phyloP scores from a whole-genome alignment of 805 yeast species.

The Cyberlindnera xishuangbannaensis region DNA sequence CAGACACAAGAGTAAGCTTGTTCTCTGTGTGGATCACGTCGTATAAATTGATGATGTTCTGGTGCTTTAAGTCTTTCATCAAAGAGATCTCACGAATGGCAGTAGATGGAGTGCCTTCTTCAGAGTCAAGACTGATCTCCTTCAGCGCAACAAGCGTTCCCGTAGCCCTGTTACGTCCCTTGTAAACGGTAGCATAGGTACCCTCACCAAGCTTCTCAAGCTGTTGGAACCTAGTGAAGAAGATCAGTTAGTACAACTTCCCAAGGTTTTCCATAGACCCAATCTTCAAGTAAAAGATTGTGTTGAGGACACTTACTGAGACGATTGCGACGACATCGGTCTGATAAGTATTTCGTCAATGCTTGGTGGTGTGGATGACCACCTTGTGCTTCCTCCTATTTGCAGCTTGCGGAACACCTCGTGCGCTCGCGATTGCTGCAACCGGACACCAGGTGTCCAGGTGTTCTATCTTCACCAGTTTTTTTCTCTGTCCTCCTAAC shows the following conservation, averaged over 20 bases:
- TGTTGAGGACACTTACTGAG: constrained; percentile 21
- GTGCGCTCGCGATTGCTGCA: too few species aligned
- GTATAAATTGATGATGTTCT: constrained; percentile 84
- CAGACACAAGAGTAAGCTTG: constrained; percentile 89
- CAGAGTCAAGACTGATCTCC: constrained; percentile 91
- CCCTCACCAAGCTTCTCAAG: constrained; percentile 91
- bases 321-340: constrained; percentile 23
- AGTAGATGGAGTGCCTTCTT: constrained; percentile 96
- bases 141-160: constrained; percentile 91
- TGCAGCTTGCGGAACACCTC: neutral
- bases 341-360: too few species aligned
- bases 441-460: too few species aligned
- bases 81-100: constrained; percentile 95
- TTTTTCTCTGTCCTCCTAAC: constrained; percentile 1
- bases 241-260: neutral
- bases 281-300: too few species aligned
- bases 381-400: too few species aligned
- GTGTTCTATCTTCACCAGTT: too few species aligned
- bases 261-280: neutral
- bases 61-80: constrained; percentile 91
- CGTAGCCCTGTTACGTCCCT: constrained; percentile 79
- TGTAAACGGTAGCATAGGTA: constrained; percentile 98
- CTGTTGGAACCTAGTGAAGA: constrained; percentile 29
- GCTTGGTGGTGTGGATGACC: too few species aligned
- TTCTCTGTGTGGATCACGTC: constrained; percentile 97